Base-by-base conservation (phyloP, 2,329 filamentous ascomycete species). In the Alternaria arbusti region DNA sequence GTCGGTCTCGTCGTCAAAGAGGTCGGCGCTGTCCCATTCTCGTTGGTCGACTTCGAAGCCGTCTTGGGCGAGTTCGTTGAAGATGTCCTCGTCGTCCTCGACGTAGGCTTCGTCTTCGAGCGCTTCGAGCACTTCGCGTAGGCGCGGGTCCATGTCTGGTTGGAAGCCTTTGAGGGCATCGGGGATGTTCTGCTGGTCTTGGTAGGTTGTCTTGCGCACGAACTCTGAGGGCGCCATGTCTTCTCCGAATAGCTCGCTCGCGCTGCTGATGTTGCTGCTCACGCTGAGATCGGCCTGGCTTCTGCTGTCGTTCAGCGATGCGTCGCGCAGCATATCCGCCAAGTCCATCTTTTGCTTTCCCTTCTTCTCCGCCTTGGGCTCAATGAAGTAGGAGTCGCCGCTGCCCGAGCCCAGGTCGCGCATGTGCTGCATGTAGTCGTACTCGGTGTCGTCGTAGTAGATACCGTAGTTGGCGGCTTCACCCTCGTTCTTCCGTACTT, bases 371-470 rank as follows among this genome's bases (percentile, higher is more conserved):
- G 84, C 78, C n/a, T 82, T 79, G 2, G 87, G 87, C 66, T 97
- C 94, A 43, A 99, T 87, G 76, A 97, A 98, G 51, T 94, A 89
- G 28, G 91, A 88, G 59, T 94, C 90, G 28, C 92, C 92, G 6
- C 80, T 81, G 6, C 87, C 82, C 3, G 76, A 76, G 4, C 84
- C 93, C 46, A 99, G 83, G 73, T 98, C 96, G 59, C 94, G 91
- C 86, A 99, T 84, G 81, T 99, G 96, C 81, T 99, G 96, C 96
- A 99, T 99, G 83, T 99, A 99, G 81, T 99, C 96, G 82, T 99
- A 99, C 76, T 93, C 88, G 68, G 92, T 91, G 82, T 99, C 96
- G 81, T 99, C 96, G 80, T 87, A 99, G 85, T 92, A 99, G 68
- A 99, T 88, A 68, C 96, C 96, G 81, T 97, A 89, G 79, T 92